Percentiles rank a stretch among this genome's conserved stretches.
These are phyloP conservation scores for Pseudogymnoascus sp. DNA, from an alignment of 2,329 filamentous ascomycete species.

Conservation along the genomic window DNA sequence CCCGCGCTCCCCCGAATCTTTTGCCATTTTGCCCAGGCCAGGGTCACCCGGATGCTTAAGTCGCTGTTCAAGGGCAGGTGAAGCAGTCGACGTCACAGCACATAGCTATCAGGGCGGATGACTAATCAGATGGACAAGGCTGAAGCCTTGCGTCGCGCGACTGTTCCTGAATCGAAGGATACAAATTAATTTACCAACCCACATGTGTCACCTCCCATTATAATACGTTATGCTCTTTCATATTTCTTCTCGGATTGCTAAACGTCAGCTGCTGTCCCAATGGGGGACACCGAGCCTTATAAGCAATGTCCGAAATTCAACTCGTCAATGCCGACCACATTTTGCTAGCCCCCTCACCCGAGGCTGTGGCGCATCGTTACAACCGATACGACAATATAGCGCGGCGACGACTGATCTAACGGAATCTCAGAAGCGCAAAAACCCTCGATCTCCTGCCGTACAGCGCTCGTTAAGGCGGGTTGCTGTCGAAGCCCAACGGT, in stretches of 20 bases:
- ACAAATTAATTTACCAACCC: not conserved
- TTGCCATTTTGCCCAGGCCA: conserved; percentile 22
- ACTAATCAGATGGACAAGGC: not conserved
- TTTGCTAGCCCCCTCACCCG: not conserved
- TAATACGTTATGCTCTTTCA: not conserved
- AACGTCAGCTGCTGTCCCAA: not conserved
- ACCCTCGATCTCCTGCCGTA: conserved; percentile 42
- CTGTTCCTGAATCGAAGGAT: not conserved
- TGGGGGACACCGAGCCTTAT: not conserved
- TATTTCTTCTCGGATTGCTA: not conserved
- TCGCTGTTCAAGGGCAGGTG: not conserved
- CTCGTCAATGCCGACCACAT: not conserved
- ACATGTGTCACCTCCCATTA: not conserved
- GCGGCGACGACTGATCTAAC: not conserved
- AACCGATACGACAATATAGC: not conserved
- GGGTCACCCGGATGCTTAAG: not conserved
- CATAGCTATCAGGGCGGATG: not conserved
- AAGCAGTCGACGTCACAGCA: conserved; percentile 5
- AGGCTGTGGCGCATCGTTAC: not conserved
- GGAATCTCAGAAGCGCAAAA: conserved; percentile 35
- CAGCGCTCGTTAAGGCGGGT: conserved; percentile 77
- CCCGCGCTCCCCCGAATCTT: conserved; percentile 25
- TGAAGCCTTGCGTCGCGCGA: not conserved
- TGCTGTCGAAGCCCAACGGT: conserved; percentile 74
- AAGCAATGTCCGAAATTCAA: not conserved